Percentiles rank a stretch among this genome's conserved stretches.
Conservation (phyloP, 108 stramenopile species). For the Pseudonitzschia multistriata region DNA sequence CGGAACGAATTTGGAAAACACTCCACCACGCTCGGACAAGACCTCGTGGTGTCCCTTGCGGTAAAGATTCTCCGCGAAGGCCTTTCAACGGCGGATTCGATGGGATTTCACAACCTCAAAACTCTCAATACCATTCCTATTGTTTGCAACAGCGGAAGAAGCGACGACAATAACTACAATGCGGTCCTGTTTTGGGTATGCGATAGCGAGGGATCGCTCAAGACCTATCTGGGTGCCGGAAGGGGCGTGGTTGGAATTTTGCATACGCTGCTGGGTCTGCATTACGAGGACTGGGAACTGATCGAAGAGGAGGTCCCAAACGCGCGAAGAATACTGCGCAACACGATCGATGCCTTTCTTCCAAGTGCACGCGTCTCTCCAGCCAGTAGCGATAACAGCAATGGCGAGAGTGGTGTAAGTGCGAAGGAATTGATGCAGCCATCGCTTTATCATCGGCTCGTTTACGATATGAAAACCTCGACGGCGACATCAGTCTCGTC, state of each 20-base stretch:
- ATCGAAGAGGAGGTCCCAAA: constrained; percentile 24
- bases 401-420: not conserved
- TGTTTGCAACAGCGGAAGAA: not conserved
- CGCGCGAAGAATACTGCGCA: not conserved
- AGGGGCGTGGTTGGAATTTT: constrained; percentile 74
- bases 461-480: not conserved
- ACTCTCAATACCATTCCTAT: constrained; percentile 46
- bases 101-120: constrained; percentile 36
- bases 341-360: constrained; percentile 9
- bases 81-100: constrained; percentile 14
- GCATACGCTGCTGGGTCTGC: constrained; percentile 45
- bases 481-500: not conserved
- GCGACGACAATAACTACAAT: not conserved
- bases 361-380: not conserved
- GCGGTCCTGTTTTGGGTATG: constrained; percentile 6
- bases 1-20: constrained; percentile 16
- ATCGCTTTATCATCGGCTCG: not conserved
- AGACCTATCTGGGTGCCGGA: constrained; percentile 70
- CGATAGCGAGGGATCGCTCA: constrained; percentile 18
- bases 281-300: constrained; percentile 27
- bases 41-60: constrained; percentile 21
- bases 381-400: not conserved
- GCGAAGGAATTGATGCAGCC: not conserved
- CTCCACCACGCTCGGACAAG: constrained; percentile 25
- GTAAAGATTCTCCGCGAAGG: constrained; percentile 40